Percentiles rank a stretch among this genome's conserved stretches.
Conservation (phyloP, 2,329 filamentous ascomycete genomes). For the Chaetomium sp. region DNA sequence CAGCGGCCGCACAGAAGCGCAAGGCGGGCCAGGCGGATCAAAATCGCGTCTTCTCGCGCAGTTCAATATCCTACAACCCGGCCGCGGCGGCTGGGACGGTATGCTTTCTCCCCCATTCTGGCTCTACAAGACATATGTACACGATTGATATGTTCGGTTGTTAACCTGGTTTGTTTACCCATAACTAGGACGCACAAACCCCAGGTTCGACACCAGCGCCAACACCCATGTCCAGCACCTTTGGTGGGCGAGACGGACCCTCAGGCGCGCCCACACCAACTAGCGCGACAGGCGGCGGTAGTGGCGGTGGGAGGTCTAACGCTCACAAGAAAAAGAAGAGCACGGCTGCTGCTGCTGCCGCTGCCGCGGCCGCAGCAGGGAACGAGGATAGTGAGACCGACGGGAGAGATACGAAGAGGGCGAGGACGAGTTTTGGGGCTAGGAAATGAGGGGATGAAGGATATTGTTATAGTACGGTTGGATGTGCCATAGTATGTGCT, state of each 20-base stretch:
- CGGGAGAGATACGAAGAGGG: constrained; percentile 45
- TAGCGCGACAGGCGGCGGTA: constrained; percentile 38
- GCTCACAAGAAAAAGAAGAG: constrained; percentile 48
- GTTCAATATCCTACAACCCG: constrained; percentile 55
- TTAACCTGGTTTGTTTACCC: too few relatives aligned
- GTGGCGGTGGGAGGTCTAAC: constrained; percentile 20
- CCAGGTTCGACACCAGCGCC: constrained; percentile 45
- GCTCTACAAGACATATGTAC: background rate
- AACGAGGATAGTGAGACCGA: constrained; percentile 54
- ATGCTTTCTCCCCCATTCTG: background rate
- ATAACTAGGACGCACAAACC: constrained; percentile 35
- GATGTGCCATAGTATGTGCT: too few relatives aligned
- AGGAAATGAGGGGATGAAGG: constrained; percentile 37
- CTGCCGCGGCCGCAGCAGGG: constrained; percentile 17
- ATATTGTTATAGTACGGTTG: too few relatives aligned
- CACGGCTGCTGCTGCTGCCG: constrained; percentile 15
- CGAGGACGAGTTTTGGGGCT: constrained; percentile 53
- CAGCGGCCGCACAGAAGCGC: constrained; percentile 56
- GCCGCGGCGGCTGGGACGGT: constrained; percentile 25
- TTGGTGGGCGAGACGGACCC: constrained; percentile 37
- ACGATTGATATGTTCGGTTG: too few relatives aligned
- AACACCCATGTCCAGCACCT: constrained; percentile 50
- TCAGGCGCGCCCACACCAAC: constrained; percentile 52
- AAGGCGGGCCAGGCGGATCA: constrained; percentile 60
- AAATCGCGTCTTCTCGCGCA: constrained; percentile 66